phyloP scores from a whole-genome alignment of 106 monocot species.

The Alisma plantagoaquatica region DNA sequence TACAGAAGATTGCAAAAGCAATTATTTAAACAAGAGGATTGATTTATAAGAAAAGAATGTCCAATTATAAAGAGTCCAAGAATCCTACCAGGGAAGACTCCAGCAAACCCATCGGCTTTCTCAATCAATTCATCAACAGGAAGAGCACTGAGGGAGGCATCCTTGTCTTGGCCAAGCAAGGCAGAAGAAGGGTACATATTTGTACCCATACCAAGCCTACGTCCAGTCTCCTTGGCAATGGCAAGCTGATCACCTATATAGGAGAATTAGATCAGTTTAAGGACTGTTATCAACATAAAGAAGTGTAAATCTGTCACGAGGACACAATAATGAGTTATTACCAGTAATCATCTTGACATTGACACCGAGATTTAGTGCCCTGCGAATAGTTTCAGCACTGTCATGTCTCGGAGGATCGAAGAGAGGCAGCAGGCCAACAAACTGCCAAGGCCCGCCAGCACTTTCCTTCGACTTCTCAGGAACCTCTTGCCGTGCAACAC shows the following conservation, averaged over 20 bases:
- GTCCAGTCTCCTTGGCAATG: constrained; percentile 47
- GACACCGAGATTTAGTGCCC: constrained; percentile 91
- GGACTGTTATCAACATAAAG: too few species aligned
- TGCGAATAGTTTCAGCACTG: constrained; percentile 93
- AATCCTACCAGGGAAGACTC: constrained; percentile 41
- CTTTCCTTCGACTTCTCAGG: constrained; percentile 88
- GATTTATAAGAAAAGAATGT: too few species aligned
- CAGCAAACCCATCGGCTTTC: constrained; percentile 55
- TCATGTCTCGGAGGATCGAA: constrained; percentile 97
- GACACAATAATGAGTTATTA: too few species aligned
- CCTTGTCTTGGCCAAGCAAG: constrained; percentile 46
- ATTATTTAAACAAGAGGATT: too few species aligned
- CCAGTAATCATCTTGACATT: constrained; percentile 99
- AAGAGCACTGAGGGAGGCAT: constrained; percentile 29
- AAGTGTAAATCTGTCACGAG: too few species aligned
- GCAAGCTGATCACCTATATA: constrained; percentile 46
- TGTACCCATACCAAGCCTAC: constrained; percentile 53
- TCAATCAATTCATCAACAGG: constrained; percentile 51
- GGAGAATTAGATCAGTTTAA: too few species aligned
- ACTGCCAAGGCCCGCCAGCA: constrained; percentile 78
- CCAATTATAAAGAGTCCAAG: not conserved
- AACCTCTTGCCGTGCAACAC: constrained; percentile 70
- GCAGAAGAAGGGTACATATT: constrained; percentile 58
- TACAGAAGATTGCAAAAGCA: too few species aligned
- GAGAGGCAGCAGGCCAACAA: constrained; percentile 78